Evolutionary conservation across 805 yeast species (phyloP).

Genomic region (Pichia phayaonensis): DNA sequence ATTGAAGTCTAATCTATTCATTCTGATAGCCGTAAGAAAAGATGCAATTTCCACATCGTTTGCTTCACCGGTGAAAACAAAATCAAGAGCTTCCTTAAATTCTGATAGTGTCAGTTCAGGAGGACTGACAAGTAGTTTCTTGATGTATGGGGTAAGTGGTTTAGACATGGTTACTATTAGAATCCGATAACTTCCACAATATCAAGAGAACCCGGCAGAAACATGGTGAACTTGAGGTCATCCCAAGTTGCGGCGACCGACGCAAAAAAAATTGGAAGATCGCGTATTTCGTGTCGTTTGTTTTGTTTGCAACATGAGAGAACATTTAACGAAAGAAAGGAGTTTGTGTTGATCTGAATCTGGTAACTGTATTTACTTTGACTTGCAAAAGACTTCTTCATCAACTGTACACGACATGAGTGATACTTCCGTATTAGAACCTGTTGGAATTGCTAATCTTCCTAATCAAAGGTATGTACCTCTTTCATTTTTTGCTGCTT

Average conservation of each 20-base stretch:
- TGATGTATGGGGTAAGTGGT: slow-evolving; percentile 48
- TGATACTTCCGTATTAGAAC: slow-evolving; percentile 31
- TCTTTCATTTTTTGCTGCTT: not conserved
- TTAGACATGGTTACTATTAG: slow-evolving; percentile 11
- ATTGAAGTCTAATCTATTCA: slow-evolving; percentile 69
- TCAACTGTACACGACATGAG: slow-evolving; percentile 12
- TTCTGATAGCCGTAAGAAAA: slow-evolving; percentile 70
- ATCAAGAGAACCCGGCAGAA: too few relatives aligned
- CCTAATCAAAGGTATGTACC: slow-evolving; percentile 61
- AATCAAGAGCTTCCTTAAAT: slow-evolving; percentile 51
- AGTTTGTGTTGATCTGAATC: not conserved
- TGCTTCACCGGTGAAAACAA: slow-evolving; percentile 53
- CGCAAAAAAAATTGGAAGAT: not conserved
- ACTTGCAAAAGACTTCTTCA: not conserved
- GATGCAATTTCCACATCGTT: slow-evolving; percentile 67
- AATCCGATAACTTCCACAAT: not conserved
- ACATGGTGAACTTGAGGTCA: not conserved
- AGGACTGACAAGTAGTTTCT: slow-evolving; percentile 53
- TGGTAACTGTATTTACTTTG: not conserved
- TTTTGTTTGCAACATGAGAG: not conserved
- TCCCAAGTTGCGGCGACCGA: not conserved
- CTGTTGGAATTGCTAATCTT: slow-evolving; percentile 63
- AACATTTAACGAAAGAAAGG: not conserved
- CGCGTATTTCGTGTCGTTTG: not conserved
- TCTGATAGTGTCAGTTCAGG: slow-evolving; percentile 59